Percentiles rank a stretch among this genome's conserved stretches.
Conservation (phyloP, 1,139 yeast genomes). For the Geotrichum macrosporum region DNA sequence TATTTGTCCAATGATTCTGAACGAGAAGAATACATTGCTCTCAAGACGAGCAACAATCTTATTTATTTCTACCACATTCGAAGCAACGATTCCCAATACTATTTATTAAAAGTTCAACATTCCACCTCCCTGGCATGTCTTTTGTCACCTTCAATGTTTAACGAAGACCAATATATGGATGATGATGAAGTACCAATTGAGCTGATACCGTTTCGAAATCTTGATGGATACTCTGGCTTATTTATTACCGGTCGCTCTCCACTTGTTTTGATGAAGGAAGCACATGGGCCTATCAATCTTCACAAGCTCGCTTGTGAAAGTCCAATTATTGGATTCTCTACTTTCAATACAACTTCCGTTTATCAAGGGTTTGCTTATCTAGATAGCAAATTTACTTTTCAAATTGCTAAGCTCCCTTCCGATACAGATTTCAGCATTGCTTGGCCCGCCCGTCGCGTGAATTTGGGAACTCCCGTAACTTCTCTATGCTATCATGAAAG, state of each 20-base stretch:
- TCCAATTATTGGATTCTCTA: slow-evolving; percentile 39
- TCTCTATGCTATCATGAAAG: slow-evolving; percentile 68
- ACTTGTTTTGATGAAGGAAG: slow-evolving; percentile 59
- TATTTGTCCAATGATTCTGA: slow-evolving; percentile 14
- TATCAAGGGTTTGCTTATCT: slow-evolving; percentile 63
- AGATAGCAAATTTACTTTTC: slow-evolving; percentile 66
- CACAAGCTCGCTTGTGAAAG: slow-evolving; percentile 58
- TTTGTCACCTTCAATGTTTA: neutral
- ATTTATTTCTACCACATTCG: slow-evolving; percentile 14
- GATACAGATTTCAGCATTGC: slow-evolving; percentile 55
- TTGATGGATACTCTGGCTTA: slow-evolving; percentile 22
- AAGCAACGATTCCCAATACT: slow-evolving; percentile 2
- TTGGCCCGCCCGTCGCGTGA: slow-evolving; percentile 55
- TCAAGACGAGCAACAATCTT: slow-evolving; percentile 9
- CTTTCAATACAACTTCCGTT: slow-evolving; percentile 34
- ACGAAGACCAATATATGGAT: slow-evolving; percentile 66
- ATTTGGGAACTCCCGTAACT: slow-evolving; percentile 58
- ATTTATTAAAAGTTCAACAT: slow-evolving; percentile 14
- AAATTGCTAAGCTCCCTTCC: slow-evolving; percentile 58
- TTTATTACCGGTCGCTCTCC: slow-evolving; percentile 71
- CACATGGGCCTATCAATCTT: slow-evolving; percentile 61
- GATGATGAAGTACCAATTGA: slow-evolving; percentile 42
- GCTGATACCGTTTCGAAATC: slow-evolving; percentile 18
- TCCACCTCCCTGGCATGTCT: slow-evolving; percentile 34
- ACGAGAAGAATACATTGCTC: slow-evolving; percentile 17